Evolutionary conservation across 352 stramenopile genomes (phyloP), one percentile per base, ranked within the genome.

Genomic region (Globisporangium nunn): DNA sequence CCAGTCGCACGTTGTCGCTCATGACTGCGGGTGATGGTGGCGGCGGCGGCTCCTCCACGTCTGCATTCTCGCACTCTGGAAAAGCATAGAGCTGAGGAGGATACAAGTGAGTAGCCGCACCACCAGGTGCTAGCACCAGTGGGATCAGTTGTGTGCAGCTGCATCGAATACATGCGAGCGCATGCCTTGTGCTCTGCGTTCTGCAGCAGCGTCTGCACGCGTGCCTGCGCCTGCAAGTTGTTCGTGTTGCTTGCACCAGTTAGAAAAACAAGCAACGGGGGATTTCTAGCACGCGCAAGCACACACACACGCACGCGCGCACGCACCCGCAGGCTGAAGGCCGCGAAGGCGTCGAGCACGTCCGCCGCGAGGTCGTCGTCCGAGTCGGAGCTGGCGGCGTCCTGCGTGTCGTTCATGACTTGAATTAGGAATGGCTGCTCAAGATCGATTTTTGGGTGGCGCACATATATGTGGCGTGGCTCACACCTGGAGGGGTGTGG

Each of bases 261-360:
- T 23, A 23, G 23, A 23, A 23, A 23, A 23, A 23, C 23, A 23
- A 23, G 23, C 23, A 23, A 23, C 23, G 23, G 23, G 23, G 1
- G 23, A 23, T 23, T 23, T 23, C 23, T 23, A 23, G 0, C 23
- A 23, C 23, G 23, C 23, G 23, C 23, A 23, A 23, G 23, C 1
- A 23, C 23, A 23, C 23, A 1, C 23, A 23, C 23, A 23, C 0
- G 23, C 23, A 23, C 2, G 44, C 6, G 14, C 15, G 17, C 7
- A 17, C 44, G 33, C 30, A 83, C 76, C 54, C 66, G 64, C n/a
- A 67, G 61, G 57, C 77, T 72, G 64, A 87, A 87, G 57, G 71
- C 67, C 57, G 70, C 65, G 52, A 87, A 87, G 8, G 74, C 70
- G 33, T 82, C 70, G 7, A 78, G 63, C 41, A 87, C 52, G 17